Conservation (phyloP, 208 protist genomes). For the Porcisia deanei region DNA sequence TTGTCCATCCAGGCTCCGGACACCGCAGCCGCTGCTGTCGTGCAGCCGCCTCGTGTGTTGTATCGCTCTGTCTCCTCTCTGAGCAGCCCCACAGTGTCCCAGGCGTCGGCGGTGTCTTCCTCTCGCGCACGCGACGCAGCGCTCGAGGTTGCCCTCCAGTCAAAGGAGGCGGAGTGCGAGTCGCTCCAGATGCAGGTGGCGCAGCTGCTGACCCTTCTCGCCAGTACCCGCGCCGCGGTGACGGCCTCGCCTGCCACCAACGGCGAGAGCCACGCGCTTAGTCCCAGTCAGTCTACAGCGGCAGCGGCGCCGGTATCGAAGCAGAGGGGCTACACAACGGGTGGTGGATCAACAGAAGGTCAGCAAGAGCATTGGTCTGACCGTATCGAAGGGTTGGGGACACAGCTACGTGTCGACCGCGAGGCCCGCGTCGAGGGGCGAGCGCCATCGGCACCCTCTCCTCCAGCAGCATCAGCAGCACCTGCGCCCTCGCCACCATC, state of each 20-base stretch:
- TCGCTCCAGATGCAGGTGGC: constrained; percentile 32
- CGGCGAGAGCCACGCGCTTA: not conserved
- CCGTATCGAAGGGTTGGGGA: constrained; percentile 15
- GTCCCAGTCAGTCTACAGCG: not conserved
- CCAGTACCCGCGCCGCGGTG: not conserved
- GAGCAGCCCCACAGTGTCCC: not conserved
- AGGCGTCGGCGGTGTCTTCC: not conserved
- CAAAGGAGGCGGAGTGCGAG: constrained; percentile 37
- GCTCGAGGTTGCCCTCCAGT: constrained; percentile 19
- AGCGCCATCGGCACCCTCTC: not conserved
- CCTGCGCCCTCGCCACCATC: not conserved
- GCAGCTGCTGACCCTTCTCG: constrained; percentile 28
- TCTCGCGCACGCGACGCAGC: not conserved
- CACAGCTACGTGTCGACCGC: constrained; percentile 15
- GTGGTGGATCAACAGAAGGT: not conserved
- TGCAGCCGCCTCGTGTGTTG: not conserved
- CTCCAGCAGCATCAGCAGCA: not conserved
- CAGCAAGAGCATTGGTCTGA: constrained; percentile 2
- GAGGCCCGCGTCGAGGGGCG: not conserved
- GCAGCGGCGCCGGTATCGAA: not conserved
- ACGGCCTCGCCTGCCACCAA: not conserved
- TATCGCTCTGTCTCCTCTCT: not conserved
- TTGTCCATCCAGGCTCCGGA: not conserved
- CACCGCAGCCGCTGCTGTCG: not conserved
- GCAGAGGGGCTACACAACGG: not conserved